Evolutionary conservation across 352 stramenopile species (phyloP).

Genomic region (Phytophthora litchii): DNA sequence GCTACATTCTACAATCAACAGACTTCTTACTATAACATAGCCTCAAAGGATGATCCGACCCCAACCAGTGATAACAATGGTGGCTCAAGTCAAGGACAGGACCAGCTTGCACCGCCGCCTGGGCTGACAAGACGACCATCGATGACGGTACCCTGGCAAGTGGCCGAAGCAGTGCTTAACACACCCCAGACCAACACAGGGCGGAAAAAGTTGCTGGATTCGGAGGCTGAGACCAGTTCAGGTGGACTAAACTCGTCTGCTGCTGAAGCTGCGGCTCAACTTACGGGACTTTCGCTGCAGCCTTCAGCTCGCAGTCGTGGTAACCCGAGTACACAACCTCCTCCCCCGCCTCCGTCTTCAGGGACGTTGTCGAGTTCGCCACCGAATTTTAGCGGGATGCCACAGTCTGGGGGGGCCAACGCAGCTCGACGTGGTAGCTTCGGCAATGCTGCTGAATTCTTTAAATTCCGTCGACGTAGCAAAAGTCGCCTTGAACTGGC

Average conservation of each 20-base stretch:
- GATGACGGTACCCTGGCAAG: slow-evolving; percentile 88
- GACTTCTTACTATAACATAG: slow-evolving; percentile 73
- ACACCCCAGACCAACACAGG: slow-evolving; percentile 73
- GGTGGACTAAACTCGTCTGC: slow-evolving; percentile 60
- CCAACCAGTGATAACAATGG: slow-evolving; percentile 20
- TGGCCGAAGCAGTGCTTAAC: slow-evolving; percentile 82
- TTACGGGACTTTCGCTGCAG: slow-evolving; percentile 56
- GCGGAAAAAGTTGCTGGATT: slow-evolving; percentile 71
- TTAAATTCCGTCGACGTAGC: slow-evolving; percentile 86
- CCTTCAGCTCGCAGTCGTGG: slow-evolving; percentile 52
- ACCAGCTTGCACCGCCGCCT: slow-evolving; percentile 74
- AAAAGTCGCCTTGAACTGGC: slow-evolving; percentile 85
- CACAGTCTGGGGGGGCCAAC: slow-evolving; percentile 26
- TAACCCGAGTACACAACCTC: slow-evolving; percentile 28
- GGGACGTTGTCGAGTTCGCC: slow-evolving; percentile 40
- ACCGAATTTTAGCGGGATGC: slow-evolving; percentile 20
- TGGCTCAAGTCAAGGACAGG: slow-evolving; percentile 31
- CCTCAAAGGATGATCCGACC: slow-evolving; percentile 57
- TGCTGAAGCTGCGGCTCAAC: slow-evolving; percentile 67
- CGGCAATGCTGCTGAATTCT: slow-evolving; percentile 85
- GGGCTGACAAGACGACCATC: slow-evolving; percentile 77
- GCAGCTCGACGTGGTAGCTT: slow-evolving; percentile 73
- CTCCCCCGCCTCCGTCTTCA: slow-evolving; percentile 19
- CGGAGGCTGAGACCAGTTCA: slow-evolving; percentile 43
- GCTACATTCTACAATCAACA: slow-evolving; percentile 74